These are phyloP conservation scores for Russula olivacea DNA, from an alignment of 768 basidiomycete species.

Conservation along the genomic window DNA sequence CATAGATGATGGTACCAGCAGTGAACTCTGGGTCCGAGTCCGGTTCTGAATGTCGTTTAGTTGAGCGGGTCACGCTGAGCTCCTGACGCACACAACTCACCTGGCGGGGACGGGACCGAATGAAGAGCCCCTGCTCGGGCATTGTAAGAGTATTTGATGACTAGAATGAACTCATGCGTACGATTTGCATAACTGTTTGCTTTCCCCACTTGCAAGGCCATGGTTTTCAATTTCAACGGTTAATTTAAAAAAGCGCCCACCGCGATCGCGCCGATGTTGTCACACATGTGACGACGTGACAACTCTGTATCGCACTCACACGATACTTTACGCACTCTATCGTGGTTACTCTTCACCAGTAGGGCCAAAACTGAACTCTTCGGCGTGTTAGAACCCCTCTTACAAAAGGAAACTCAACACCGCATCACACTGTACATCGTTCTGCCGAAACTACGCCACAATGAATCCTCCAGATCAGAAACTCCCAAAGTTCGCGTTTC, in stretches of 20 bases:
- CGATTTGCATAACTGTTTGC: constrained; percentile 16
- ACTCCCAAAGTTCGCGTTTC: constrained; percentile 32
- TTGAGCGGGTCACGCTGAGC: neutral
- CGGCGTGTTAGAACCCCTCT: neutral
- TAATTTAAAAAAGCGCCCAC: neutral
- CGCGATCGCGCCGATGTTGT: neutral
- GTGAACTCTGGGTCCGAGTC: constrained; percentile 50
- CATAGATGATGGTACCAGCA: constrained; percentile 35
- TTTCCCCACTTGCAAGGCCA: neutral
- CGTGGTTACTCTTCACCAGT: no score
- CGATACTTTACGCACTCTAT: neutral
- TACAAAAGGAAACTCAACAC: neutral
- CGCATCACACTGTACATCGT: neutral
- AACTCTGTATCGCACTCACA: neutral
- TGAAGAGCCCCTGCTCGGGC: constrained; percentile 10
- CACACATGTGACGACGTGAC: constrained; percentile 12
- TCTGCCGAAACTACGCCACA: neutral
- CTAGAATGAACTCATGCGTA: neutral
- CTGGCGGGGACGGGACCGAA: constrained; percentile 36
- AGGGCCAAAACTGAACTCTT: neutral
- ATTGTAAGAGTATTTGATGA: neutral
- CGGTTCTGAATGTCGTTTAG: constrained; percentile 29
- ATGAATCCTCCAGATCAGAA: constrained; percentile 30
- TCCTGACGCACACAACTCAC: constrained; percentile 21
- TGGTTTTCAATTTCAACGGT: no score